These are phyloP conservation scores for Benincasa hispida DNA, from an alignment of 306 rosid species.

Conservation along the genomic window DNA sequence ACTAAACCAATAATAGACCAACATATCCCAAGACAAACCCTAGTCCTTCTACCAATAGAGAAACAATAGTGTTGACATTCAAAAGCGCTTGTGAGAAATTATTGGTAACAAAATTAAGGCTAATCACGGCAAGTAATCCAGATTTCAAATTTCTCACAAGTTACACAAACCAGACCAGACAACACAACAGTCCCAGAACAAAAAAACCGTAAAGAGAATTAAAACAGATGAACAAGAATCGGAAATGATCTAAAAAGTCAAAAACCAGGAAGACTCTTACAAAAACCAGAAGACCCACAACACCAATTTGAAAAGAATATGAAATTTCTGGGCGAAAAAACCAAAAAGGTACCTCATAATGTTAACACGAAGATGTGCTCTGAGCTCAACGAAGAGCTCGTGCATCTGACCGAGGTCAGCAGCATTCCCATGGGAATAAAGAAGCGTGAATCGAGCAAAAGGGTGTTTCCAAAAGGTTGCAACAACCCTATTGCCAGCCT, in stretches of 20 bases:
- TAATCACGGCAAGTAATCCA: not conserved
- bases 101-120: not conserved
- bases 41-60: not conserved
- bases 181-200: not conserved
- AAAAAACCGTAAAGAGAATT: not conserved
- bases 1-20: not conserved
- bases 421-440: constrained; percentile 97
- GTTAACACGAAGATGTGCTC: constrained; percentile 95
- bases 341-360: constrained; percentile 50
- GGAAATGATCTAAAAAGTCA: not conserved
- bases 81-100: not conserved
- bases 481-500: constrained; percentile 60
- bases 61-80: not conserved
- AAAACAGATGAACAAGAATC: not conserved
- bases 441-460: constrained; percentile 61
- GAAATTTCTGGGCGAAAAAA: no score
- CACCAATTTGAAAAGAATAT: not conserved
- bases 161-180: not conserved
- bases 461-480: constrained; percentile 93
- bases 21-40: not conserved
- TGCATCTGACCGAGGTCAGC: constrained; percentile 98
- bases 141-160: not conserved
- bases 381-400: constrained; percentile 82
- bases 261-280: not conserved
- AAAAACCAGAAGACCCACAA: not conserved